Evolutionary conservation across 2,329 filamentous ascomycete genomes (phyloP).

Genomic region (Beauveria sp.): DNA sequence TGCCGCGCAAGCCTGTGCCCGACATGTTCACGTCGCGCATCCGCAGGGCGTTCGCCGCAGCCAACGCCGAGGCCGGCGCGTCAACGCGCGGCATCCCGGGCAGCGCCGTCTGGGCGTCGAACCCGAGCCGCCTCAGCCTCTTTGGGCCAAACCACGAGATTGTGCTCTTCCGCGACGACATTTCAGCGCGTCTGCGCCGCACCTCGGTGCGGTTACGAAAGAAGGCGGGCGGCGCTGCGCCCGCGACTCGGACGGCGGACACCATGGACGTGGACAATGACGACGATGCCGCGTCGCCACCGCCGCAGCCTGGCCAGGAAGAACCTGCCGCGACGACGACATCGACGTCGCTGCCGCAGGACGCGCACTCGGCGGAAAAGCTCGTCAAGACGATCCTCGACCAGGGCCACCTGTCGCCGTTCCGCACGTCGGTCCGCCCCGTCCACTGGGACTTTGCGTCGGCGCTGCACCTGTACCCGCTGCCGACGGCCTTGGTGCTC

Average conservation of each 20-base stretch:
- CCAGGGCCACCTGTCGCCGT: conserved; percentile 82
- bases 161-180: conserved; percentile 79
- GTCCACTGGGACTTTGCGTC: conserved; percentile 84
- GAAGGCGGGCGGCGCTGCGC: conserved; percentile 17
- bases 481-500: conserved; percentile 77
- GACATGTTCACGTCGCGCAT: conserved; percentile 86
- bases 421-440: conserved; percentile 69
- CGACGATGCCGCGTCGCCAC: not conserved
- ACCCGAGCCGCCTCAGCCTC: conserved; percentile 72
- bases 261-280: conserved; percentile 34
- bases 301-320: conserved; percentile 4
- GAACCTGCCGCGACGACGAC: conserved; percentile 13
- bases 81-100: conserved; percentile 29
- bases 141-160: conserved; percentile 88
- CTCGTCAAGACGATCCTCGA: conserved; percentile 88
- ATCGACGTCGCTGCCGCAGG: conserved; percentile 32
- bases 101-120: conserved; percentile 77
- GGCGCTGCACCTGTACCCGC: conserved; percentile 73
- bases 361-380: conserved; percentile 57
- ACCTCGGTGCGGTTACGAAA: conserved; percentile 63
- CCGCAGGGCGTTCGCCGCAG: conserved; percentile 68
- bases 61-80: conserved; percentile 56
- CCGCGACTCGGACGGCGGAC: conserved; percentile 22
- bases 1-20: conserved; percentile 68
- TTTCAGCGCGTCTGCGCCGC: conserved; percentile 70